These are phyloP conservation scores for Trichoderma pleuroti DNA, from an alignment of 2,329 filamentous ascomycete genomes.

Conservation along the genomic window DNA sequence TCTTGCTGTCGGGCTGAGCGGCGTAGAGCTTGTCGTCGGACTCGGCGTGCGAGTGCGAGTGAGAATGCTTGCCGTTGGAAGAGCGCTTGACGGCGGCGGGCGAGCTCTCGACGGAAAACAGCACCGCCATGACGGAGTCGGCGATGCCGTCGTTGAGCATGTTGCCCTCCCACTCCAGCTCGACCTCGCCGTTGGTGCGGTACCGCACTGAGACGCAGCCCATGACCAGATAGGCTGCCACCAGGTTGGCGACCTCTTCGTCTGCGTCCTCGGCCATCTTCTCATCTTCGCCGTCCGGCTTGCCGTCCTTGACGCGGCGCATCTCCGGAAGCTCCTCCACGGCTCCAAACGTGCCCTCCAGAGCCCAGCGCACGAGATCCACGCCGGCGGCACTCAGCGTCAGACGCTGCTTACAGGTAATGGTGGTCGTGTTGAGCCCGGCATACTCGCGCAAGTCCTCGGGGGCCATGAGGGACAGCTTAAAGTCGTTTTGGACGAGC, in stretches of 20 bases:
- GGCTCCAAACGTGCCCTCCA: slow-evolving; percentile 89
- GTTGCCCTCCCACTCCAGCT: slow-evolving; percentile 96
- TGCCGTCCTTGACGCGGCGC: slow-evolving; percentile 35
- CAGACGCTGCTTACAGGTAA: slow-evolving; percentile 87
- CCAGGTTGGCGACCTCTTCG: slow-evolving; percentile 56
- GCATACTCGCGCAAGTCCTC: slow-evolving; percentile 96
- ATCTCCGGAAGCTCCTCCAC: slow-evolving; percentile 66
- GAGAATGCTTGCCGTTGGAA: slow-evolving; percentile 32
- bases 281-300: slow-evolving; percentile 31
- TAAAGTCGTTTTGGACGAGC: slow-evolving; percentile 95
- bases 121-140: slow-evolving; percentile 91
- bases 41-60: slow-evolving; percentile 24
- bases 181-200: slow-evolving; percentile 71
- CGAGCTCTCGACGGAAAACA: slow-evolving; percentile 88
- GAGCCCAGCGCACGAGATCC: slow-evolving; percentile 87
- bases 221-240: slow-evolving; percentile 72
- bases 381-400: slow-evolving; percentile 83
- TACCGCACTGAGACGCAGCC: slow-evolving; percentile 84
- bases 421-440: slow-evolving; percentile 91
- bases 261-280: slow-evolving; percentile 53
- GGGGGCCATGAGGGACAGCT: slow-evolving; percentile 92
- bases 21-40: slow-evolving; percentile 33
- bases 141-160: slow-evolving; percentile 96
- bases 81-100: slow-evolving; percentile 85
- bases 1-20: slow-evolving; percentile 44